phyloP scores from a whole-genome alignment of 2,329 filamentous ascomycete genomes.

The Fusarium proliferatum region DNA sequence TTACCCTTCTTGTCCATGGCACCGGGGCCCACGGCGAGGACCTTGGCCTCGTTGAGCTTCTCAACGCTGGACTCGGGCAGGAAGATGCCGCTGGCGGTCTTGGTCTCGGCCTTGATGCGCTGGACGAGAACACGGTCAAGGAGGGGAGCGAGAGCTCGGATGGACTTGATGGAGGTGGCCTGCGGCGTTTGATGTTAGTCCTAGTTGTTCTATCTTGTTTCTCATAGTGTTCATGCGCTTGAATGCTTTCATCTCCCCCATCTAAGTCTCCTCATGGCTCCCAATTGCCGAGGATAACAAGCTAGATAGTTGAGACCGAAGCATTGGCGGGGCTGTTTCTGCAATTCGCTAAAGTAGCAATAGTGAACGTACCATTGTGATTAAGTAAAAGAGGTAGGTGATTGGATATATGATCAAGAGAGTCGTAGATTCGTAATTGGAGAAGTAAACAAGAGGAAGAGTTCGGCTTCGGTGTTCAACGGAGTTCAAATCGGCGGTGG shows the following conservation, averaged over 20 bases:
- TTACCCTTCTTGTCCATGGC: slow-evolving; percentile 88
- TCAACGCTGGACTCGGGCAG: slow-evolving; percentile 96
- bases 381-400: slow-evolving; percentile 16
- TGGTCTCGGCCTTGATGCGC: slow-evolving; percentile 95
- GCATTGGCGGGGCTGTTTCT: neutral
- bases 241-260: neutral
- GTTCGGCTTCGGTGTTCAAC: slow-evolving; percentile 38
- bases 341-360: neutral
- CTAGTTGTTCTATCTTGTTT: neutral
- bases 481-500: slow-evolving; percentile 46
- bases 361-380: slow-evolving; percentile 47
- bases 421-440: slow-evolving; percentile 37
- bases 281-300: slow-evolving; percentile 40
- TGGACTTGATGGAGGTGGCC: slow-evolving; percentile 86
- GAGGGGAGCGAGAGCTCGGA: slow-evolving; percentile 94
- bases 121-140: slow-evolving; percentile 98
- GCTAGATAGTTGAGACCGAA: slow-evolving; percentile 13
- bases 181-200: slow-evolving; percentile 45
- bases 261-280: neutral
- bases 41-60: slow-evolving; percentile 97
- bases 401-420: slow-evolving; percentile 11
- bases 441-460: slow-evolving; percentile 24
- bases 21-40: slow-evolving; percentile 93
- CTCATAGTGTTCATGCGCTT: neutral
- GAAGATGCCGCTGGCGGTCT: slow-evolving; percentile 97